Evolutionary conservation across 441 rosid genomes (phyloP).

Genomic region (Erodium texanum): DNA sequence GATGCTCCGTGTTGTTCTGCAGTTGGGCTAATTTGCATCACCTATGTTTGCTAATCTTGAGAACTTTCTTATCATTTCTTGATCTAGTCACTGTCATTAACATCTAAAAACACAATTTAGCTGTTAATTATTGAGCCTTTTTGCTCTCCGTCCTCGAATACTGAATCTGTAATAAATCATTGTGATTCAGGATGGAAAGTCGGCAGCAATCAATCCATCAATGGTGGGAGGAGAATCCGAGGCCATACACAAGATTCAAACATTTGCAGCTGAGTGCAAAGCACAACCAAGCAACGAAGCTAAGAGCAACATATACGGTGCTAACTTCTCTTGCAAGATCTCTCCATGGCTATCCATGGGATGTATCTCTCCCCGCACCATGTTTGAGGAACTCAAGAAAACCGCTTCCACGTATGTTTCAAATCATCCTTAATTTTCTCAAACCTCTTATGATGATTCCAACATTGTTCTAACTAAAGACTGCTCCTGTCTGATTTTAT

Average conservation of each 20-base stretch:
- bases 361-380: slow-evolving; percentile 82
- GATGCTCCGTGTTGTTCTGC: no score
- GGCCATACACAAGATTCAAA: slow-evolving; percentile 62
- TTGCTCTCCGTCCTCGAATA: no score
- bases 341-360: slow-evolving; percentile 94
- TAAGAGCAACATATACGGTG: slow-evolving; percentile 68
- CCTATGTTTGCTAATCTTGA: background rate
- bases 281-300: slow-evolving; percentile 38
- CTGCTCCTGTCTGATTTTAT: slow-evolving; percentile 17
- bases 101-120: no score
- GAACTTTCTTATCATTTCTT: background rate
- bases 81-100: no score
- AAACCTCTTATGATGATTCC: background rate
- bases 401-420: slow-evolving; percentile 44
- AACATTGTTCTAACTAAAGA: background rate
- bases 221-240: slow-evolving; percentile 94
- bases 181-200: slow-evolving; percentile 51
- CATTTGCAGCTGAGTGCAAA: slow-evolving; percentile 64
- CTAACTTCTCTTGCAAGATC: slow-evolving; percentile 89
- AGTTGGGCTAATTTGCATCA: no score
- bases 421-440: background rate
- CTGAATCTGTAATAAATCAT: slow-evolving; percentile 1
- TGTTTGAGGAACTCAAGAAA: slow-evolving; percentile 85
- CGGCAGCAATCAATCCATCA: slow-evolving; percentile 27
- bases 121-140: no score